phyloP scores from a whole-genome alignment of 2,329 filamentous ascomycete genomes.

The Colletotrichum sp. region DNA sequence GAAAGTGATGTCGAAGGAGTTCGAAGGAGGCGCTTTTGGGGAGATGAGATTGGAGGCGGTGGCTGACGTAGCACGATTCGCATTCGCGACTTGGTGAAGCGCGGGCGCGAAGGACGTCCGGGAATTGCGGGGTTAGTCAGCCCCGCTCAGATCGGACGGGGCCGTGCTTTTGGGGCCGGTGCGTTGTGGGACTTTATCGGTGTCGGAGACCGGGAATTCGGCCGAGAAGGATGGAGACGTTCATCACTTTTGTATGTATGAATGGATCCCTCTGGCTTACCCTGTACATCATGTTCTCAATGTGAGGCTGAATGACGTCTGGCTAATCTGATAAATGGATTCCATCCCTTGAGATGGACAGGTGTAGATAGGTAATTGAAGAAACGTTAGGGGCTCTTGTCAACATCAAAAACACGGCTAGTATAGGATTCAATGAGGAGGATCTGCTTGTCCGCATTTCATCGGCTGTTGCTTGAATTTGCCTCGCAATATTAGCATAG shows the following conservation, averaged over 20 bases:
- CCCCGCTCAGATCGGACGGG: neutral
- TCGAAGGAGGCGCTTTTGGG: neutral
- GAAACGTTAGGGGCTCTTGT: too few relatives aligned
- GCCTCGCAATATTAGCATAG: too few relatives aligned
- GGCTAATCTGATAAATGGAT: rapidly evolving
- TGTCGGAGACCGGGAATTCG: neutral
- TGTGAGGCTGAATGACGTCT: rapidly evolving
- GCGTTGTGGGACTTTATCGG: neutral
- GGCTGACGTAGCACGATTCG: neutral
- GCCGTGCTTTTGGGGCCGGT: neutral
- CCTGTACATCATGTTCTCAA: neutral
- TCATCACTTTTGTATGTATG: rapidly evolving
- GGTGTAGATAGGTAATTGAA: too few relatives aligned
- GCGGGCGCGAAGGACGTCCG: neutral
- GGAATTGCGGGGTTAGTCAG: neutral
- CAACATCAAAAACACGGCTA: too few relatives aligned
- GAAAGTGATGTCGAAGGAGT: neutral
- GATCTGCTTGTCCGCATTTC: too few relatives aligned
- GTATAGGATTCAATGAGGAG: too few relatives aligned
- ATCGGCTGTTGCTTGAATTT: too few relatives aligned
- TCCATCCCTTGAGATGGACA: too few relatives aligned
- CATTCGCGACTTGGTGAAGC: neutral
- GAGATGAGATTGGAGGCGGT: neutral
- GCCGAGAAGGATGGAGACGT: neutral
- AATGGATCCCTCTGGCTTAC: neutral